phyloP scores from a whole-genome alignment of 805 yeast species.

The Metschnikowia lachancei region DNA sequence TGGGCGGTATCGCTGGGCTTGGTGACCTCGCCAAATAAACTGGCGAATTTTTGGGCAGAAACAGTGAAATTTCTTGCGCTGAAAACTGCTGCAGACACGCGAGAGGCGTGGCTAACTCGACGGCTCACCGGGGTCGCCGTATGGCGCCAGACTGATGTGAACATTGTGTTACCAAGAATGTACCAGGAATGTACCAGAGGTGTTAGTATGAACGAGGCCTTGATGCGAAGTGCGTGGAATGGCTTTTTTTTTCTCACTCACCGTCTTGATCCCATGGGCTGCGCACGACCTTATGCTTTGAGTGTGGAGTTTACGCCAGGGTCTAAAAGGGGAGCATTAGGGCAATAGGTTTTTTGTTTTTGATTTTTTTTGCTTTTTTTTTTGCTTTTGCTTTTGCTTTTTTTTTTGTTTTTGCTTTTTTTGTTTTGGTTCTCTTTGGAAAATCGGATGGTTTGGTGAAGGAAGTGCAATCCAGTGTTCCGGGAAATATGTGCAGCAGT shows the following conservation, averaged over 20 bases:
- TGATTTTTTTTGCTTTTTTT: too few relatives aligned
- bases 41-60: slow-evolving; percentile 11
- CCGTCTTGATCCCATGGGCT: neutral
- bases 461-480: too few relatives aligned
- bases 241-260: neutral
- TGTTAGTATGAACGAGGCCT: too few relatives aligned
- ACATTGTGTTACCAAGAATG: slow-evolving; percentile 3
- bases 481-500: too few relatives aligned
- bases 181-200: too few relatives aligned
- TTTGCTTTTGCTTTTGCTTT: too few relatives aligned
- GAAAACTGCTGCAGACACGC: neutral
- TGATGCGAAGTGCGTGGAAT: neutral
- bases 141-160: slow-evolving; percentile 10
- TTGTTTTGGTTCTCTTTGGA: too few relatives aligned
- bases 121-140: slow-evolving; percentile 5
- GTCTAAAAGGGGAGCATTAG: too few relatives aligned
- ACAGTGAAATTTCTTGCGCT: slow-evolving; percentile 4
- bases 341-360: too few relatives aligned
- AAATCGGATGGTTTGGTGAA: too few relatives aligned
- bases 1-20: slow-evolving; percentile 15
- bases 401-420: too few relatives aligned
- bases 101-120: neutral
- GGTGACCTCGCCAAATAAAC: slow-evolving; percentile 36
- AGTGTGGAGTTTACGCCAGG: too few relatives aligned
- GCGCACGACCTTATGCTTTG: slow-evolving; percentile 7